Evolutionary conservation across 805 yeast species (phyloP).

Genomic region (Candida corydali): DNA sequence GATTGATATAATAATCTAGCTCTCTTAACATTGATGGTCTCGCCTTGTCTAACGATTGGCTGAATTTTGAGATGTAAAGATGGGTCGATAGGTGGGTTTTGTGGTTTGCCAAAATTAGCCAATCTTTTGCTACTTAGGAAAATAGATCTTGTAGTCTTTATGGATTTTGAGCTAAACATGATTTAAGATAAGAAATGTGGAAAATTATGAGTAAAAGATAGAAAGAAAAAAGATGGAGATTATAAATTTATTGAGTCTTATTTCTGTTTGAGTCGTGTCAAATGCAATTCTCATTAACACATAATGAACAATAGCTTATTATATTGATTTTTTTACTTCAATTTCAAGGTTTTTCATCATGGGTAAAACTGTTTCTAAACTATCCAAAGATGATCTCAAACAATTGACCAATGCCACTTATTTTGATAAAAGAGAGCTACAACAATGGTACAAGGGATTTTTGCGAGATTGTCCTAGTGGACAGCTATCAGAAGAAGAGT

Average conservation of each 20-base stretch:
- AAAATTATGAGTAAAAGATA: no score
- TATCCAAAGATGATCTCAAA: conserved; percentile 85
- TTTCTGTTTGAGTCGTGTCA: conserved; percentile 1
- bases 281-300: no score
- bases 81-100: conserved; percentile 29
- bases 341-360: conserved; percentile 30
- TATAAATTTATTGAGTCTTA: background rate
- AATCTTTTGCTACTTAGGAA: background rate
- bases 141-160: conserved; percentile 2
- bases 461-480: conserved; percentile 92
- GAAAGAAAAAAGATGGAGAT: background rate
- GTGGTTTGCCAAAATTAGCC: conserved; percentile 39
- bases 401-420: conserved; percentile 81
- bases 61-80: conserved; percentile 50
- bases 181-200: background rate
- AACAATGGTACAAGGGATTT: conserved; percentile 98
- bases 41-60: conserved; percentile 77
- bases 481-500: conserved; percentile 79
- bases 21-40: conserved; percentile 65
- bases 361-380: conserved; percentile 94
- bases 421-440: conserved; percentile 89
- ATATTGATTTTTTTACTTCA: background rate
- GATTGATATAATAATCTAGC: conserved; percentile 91
- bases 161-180: conserved; percentile 1
- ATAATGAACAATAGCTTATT: no score